A percentile compares a stretch with the other conserved stretches of the same genome.
These are phyloP conservation scores for Trypanosoma platydactyli DNA, from an alignment of 208 protist genomes.

Conservation along the genomic window DNA sequence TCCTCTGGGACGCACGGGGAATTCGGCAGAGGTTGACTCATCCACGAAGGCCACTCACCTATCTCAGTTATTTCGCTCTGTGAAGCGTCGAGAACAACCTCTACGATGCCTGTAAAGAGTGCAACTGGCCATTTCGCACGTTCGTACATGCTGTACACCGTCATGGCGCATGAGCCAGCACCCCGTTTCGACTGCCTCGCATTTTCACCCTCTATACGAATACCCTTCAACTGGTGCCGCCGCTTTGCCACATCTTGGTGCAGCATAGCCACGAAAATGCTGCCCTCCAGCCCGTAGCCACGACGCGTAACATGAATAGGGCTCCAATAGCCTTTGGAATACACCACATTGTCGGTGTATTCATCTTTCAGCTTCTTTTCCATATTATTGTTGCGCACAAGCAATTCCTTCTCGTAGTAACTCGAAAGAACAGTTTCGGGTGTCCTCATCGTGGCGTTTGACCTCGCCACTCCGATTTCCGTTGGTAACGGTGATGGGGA, in stretches of 20 bases:
- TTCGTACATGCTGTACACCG: slow-evolving; percentile 19
- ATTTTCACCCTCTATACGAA: not conserved
- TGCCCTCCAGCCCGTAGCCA: slow-evolving; percentile 28
- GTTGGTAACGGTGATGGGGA: no score
- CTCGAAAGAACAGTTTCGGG: slow-evolving; percentile 1
- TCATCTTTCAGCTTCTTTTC: slow-evolving; percentile 13
- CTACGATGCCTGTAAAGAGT: slow-evolving; percentile 23
- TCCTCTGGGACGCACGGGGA: slow-evolving; percentile 12
- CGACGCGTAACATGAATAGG: slow-evolving; percentile 13
- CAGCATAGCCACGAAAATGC: slow-evolving; percentile 23
- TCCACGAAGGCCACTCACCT: slow-evolving; percentile 6
- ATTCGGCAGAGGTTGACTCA: not conserved
- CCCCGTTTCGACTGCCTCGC: not conserved
- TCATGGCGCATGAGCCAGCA: slow-evolving; percentile 13
- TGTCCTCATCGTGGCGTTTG: not conserved
- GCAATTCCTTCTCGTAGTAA: slow-evolving; percentile 18
- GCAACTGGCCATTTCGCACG: slow-evolving; percentile 13
- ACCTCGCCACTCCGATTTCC: not conserved
- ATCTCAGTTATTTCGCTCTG: not conserved
- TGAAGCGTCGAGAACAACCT: slow-evolving; percentile 6
- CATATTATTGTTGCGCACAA: slow-evolving; percentile 5
- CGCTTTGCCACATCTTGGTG: slow-evolving; percentile 2
- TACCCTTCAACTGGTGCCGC: not conserved
- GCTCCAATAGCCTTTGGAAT: slow-evolving; percentile 20
- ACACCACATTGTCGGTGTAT: not conserved